phyloP scores from a whole-genome alignment of 75 land plant species.

The Selaginella tamariscina region DNA sequence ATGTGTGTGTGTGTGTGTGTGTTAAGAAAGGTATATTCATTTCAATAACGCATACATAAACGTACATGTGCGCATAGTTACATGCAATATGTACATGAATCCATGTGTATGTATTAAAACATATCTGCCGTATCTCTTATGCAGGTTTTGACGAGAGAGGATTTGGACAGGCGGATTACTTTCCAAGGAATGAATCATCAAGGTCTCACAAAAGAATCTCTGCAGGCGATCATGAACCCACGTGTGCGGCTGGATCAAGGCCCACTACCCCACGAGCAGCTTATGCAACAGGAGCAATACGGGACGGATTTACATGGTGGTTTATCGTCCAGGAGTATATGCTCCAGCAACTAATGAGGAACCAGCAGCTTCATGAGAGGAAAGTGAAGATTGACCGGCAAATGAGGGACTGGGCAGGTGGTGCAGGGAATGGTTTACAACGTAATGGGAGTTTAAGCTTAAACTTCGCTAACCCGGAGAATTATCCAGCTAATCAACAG shows the following conservation, averaged over 20 bases:
- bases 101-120: too few species aligned
- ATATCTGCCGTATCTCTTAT: too few species aligned
- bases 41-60: too few species aligned
- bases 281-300: neutral
- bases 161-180: neutral
- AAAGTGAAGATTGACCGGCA: neutral
- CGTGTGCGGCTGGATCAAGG: too few species aligned
- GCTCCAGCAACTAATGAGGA: constrained; percentile 1
- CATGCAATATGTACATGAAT: too few species aligned
- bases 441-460: neutral
- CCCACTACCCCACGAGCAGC: neutral
- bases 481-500: neutral
- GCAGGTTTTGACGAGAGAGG: neutral
- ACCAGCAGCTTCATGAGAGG: neutral
- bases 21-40: too few species aligned
- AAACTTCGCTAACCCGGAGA: neutral
- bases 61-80: too few species aligned
- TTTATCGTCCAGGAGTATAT: neutral
- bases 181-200: constrained; percentile 2
- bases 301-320: neutral
- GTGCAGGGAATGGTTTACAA: neutral
- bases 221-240: neutral
- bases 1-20: too few species aligned
- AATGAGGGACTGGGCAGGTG: neutral
- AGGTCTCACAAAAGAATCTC: neutral